These are phyloP conservation scores for Handroanthus guayacan DNA, from an alignment of 257 asterid genomes.

Conservation along the genomic window DNA sequence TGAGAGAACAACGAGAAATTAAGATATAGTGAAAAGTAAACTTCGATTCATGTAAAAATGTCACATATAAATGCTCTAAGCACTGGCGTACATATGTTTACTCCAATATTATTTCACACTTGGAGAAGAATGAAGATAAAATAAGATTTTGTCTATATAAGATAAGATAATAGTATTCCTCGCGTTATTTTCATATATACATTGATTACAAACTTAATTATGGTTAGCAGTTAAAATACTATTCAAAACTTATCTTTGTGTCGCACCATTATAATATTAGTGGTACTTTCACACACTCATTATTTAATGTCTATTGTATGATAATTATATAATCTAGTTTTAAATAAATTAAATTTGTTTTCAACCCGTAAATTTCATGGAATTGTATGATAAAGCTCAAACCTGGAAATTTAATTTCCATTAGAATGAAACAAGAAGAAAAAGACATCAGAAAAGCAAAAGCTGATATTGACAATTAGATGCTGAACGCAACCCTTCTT, in stretches of 20 bases:
- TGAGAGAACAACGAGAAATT: too few relatives aligned
- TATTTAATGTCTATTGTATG: not conserved
- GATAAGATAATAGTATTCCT: too few relatives aligned
- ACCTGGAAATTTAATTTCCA: constrained; percentile 30
- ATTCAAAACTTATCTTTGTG: constrained; percentile 21
- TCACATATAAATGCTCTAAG: too few relatives aligned
- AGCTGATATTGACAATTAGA: constrained; percentile 30
- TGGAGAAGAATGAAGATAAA: too few relatives aligned
- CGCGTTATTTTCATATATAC: too few relatives aligned
- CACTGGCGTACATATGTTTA: too few relatives aligned
- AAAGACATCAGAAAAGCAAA: constrained; percentile 31
- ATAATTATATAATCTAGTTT: too few relatives aligned
- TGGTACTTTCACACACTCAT: not conserved
- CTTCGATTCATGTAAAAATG: too few relatives aligned
- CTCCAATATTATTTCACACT: too few relatives aligned
- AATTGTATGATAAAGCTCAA: not conserved
- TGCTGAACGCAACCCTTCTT: constrained; percentile 23
- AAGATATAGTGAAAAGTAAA: too few relatives aligned
- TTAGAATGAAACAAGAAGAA: constrained; percentile 17
- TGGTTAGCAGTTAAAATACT: constrained; percentile 5
- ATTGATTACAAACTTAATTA: not conserved
- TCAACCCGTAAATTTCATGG: not conserved
- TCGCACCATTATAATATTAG: not conserved
- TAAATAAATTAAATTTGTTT: not conserved
- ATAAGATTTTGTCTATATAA: too few relatives aligned